Percentiles rank a stretch among this genome's conserved stretches.
Evolutionary conservation across 306 rosid genomes (phyloP).

Genomic region (Adenanthera pavonina): DNA sequence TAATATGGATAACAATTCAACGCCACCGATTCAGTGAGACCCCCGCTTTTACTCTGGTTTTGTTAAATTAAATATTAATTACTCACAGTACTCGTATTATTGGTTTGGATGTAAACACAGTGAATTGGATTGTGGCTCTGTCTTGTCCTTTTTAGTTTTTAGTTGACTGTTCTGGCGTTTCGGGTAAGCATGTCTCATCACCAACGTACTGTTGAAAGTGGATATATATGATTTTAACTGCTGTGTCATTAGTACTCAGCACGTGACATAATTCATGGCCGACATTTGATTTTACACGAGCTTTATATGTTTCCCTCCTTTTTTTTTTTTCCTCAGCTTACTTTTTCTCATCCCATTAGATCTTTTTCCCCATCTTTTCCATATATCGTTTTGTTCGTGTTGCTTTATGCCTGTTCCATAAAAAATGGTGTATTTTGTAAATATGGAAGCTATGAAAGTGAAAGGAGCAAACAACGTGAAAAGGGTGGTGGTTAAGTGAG

Average conservation of each 20-base stretch:
- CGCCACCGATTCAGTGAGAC: no score
- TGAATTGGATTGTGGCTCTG: no score
- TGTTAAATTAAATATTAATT: no score
- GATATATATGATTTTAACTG: not conserved
- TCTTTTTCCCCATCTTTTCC: no score
- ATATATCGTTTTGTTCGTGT: not conserved
- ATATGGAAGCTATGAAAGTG: not conserved
- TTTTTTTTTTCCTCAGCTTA: not conserved
- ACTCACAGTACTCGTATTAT: no score
- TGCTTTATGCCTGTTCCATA: not conserved
- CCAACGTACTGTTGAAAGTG: not conserved
- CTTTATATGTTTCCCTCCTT: not conserved
- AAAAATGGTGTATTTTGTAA: not conserved
- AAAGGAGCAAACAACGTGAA: not conserved
- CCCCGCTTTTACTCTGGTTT: no score
- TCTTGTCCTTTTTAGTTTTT: no score
- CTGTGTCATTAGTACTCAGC: not conserved
- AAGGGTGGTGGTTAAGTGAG: not conserved
- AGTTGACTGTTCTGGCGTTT: no score
- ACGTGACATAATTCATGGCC: slow-evolving; percentile 30
- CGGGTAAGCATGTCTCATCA: no score
- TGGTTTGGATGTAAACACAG: no score
- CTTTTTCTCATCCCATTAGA: not conserved
- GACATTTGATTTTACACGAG: not conserved
- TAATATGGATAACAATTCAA: no score